Conservation (phyloP, 352 stramenopile genomes). For the Phytopythium vexans region DNA sequence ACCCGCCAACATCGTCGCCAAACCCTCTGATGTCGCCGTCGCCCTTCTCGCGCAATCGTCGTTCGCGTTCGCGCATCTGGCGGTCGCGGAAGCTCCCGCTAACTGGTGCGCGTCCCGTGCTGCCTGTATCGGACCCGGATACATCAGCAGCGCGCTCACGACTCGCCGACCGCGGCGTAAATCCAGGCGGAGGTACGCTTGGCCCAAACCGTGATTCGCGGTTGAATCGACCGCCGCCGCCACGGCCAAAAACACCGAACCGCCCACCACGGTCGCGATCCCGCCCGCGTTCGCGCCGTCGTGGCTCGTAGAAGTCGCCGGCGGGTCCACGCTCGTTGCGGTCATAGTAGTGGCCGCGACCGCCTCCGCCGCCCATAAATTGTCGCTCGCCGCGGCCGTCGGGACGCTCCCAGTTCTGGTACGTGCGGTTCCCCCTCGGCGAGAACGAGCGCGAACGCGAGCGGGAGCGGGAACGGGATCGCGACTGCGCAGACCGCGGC, state of each 20-base stretch:
- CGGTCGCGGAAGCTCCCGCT: slow-evolving; percentile 29
- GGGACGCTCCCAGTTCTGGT: slow-evolving; percentile 30
- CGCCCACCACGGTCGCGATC: slow-evolving; percentile 19
- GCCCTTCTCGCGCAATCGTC: slow-evolving; percentile 18
- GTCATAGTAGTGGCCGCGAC: slow-evolving; percentile 21
- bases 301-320: slow-evolving; percentile 28
- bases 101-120: slow-evolving; percentile 16
- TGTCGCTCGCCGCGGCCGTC: slow-evolving; percentile 10
- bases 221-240: slow-evolving; percentile 1
- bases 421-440: slow-evolving; percentile 46
- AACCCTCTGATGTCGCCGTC: not conserved
- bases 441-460: slow-evolving; percentile 65
- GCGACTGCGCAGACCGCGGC: slow-evolving; percentile 20
- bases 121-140: slow-evolving; percentile 7
- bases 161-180: slow-evolving; percentile 30
- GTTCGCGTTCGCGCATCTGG: slow-evolving; percentile 30
- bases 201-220: not conserved
- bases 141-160: slow-evolving; percentile 25
- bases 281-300: slow-evolving; percentile 29
- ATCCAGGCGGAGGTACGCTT: not conserved
- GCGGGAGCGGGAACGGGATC: slow-evolving; percentile 19
- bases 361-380: slow-evolving; percentile 4
- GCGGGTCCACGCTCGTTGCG: slow-evolving; percentile 13
- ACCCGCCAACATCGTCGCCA: no score
- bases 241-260: slow-evolving; percentile 16